Percentiles rank a stretch among this genome's conserved stretches.
Conservation (phyloP, 306 rosid genomes). For the Fragaria ananassa region DNA sequence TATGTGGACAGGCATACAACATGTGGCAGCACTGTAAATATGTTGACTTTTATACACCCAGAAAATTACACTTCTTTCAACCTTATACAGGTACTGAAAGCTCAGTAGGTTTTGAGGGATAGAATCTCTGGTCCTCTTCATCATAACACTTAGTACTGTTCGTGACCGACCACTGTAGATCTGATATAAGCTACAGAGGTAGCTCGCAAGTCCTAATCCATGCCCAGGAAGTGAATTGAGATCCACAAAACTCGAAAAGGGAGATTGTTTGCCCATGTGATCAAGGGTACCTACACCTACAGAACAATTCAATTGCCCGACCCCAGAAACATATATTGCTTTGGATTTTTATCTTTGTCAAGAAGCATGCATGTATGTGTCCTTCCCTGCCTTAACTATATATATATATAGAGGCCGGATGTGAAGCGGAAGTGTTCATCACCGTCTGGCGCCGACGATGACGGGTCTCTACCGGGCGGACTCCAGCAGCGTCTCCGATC, state of each 20-base stretch:
- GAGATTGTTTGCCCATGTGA: slow-evolving; percentile 7
- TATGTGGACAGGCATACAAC: background rate
- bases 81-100: background rate
- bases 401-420: no score
- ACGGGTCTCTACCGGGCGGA: no score
- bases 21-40: background rate
- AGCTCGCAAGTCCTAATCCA: background rate
- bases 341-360: background rate
- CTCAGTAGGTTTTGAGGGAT: background rate
- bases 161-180: background rate
- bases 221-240: background rate
- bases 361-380: background rate
- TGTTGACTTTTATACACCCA: background rate
- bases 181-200: background rate
- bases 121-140: background rate
- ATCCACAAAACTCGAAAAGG: slow-evolving; percentile 6
- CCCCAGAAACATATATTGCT: background rate
- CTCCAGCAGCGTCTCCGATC: no score
- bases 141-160: background rate
- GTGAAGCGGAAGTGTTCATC: no score
- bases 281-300: slow-evolving; percentile 8
- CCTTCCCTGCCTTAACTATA: background rate
- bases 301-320: background rate
- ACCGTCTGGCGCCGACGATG: no score
- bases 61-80: background rate